Base-by-base conservation (phyloP, 805 yeast genomes). In the Gaillardinia entomophila region DNA sequence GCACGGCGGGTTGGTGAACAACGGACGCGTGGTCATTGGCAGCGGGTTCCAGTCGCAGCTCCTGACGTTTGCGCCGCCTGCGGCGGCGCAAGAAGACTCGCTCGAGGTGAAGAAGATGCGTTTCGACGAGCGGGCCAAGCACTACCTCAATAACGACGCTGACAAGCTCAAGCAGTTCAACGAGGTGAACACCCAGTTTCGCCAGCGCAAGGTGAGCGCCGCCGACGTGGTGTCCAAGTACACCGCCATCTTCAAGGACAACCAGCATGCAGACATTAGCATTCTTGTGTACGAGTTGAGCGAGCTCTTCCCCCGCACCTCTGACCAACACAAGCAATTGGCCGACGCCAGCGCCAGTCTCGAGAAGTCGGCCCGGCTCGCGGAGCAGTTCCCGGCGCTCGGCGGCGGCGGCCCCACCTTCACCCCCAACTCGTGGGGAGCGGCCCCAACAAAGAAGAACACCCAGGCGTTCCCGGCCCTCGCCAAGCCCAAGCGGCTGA, bases 121-220 rank as follows among this genome's bases (percentile, higher is more conserved):
- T 43, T 66, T 87, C 18, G 90, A 83, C 41, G 95, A 86, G 52
- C 68, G 96, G 49, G 96, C 95, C 1, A 79, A 81, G 51, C 88
- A 83, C 53, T 84, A 86, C 51, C 57, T 84, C 32, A 68, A 75
- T 32, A 77, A 80, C 43, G 67, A 78, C 18, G 53, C 54, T 10
- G 53, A 57, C 5, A 63, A 63, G 6, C 65, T 79, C 41, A 61
- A 62, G 6, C 49, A 60, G 32, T 87, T 86, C 52, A 50, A 57
- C 16, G 53, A 57, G 1, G 38, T 74, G 11, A 82, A 80, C 46
- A 58, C 58, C 13, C 49, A 59, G 8, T 84, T 61, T 48, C 64
- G 66, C 24, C 53, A 67, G 18, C 67, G 66, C 26, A 57, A 62
- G 14, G 42, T 82, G 1, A 53, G 68, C 4, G 79, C 81, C 0